A percentile compares a stretch with the other conserved stretches of the same genome.
phyloP scores from a whole-genome alignment of 257 asterid species.

The Parsonsia alboflavescens region DNA sequence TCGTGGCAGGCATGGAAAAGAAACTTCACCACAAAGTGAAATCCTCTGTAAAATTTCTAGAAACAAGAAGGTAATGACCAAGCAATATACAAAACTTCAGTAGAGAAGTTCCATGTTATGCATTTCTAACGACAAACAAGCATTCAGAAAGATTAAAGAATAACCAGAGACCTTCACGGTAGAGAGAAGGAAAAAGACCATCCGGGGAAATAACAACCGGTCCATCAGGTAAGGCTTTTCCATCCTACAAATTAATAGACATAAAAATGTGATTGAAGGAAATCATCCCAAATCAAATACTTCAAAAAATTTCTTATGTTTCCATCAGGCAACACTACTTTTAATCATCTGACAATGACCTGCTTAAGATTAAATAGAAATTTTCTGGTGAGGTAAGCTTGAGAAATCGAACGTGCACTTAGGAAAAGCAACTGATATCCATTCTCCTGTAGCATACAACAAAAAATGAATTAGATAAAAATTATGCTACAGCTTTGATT shows the following conservation, averaged over 20 bases:
- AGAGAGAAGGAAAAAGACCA: constrained; percentile 95
- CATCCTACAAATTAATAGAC: constrained; percentile 48
- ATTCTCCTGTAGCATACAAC: constrained; percentile 66
- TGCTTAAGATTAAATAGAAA: constrained; percentile 81
- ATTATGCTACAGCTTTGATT: not conserved
- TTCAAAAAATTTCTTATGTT: constrained; percentile 1
- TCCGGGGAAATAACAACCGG: constrained; percentile 97
- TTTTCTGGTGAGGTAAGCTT: constrained; percentile 78
- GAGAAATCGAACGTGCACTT: constrained; percentile 95
- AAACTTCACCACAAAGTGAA: not conserved
- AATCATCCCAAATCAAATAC: not conserved
- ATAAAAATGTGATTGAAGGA: not conserved
- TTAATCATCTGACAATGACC: constrained; percentile 33
- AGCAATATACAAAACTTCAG: not conserved
- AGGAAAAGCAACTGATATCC: constrained; percentile 93
- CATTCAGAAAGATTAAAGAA: constrained; percentile 12
- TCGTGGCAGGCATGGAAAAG: not conserved
- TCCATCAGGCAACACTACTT: not conserved
- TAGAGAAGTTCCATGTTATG: not conserved
- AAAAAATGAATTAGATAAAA: not conserved
- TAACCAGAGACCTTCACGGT: constrained; percentile 71
- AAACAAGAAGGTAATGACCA: not conserved
- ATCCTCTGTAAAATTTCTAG: not conserved
- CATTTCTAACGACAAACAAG: constrained; percentile 8
- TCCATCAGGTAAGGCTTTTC: constrained; percentile 90